These are phyloP conservation scores for Hanseniaspora singularis DNA, from an alignment of 805 yeast species.

Conservation along the genomic window DNA sequence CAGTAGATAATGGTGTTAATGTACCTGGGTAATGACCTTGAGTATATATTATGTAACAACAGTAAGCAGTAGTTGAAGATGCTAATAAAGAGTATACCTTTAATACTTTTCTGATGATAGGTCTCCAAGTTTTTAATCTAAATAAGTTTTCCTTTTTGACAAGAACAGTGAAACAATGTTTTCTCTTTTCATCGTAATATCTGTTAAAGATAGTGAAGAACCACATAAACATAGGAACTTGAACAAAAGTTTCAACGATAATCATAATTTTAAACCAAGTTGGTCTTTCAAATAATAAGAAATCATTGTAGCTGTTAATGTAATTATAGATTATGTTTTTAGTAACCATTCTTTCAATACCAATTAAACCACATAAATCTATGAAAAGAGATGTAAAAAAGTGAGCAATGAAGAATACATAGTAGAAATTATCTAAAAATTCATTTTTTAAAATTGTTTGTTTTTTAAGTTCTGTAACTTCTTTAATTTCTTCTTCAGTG, in stretches of 20 bases:
- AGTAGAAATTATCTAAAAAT: conserved; percentile 35
- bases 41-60: conserved; percentile 41
- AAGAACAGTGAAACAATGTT: conserved; percentile 13
- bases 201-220: conserved; percentile 19
- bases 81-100: conserved; percentile 75
- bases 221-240: conserved; percentile 62
- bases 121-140: conserved; percentile 8
- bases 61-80: conserved; percentile 60
- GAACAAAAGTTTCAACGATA: conserved; percentile 57
- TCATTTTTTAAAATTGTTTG: conserved; percentile 12
- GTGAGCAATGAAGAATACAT: conserved; percentile 48
- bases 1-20: conserved; percentile 16
- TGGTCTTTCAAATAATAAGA: conserved; percentile 47
- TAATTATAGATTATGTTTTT: conserved; percentile 45
- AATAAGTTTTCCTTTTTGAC: conserved; percentile 14
- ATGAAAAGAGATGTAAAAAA: conserved; percentile 63
- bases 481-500: conserved; percentile 10
- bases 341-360: conserved; percentile 40
- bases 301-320: conserved; percentile 54
- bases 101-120: conserved; percentile 28
- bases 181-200: conserved; percentile 11
- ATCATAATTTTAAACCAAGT: conserved; percentile 68
- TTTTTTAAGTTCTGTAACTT: conserved; percentile 2
- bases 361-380: conserved; percentile 63
- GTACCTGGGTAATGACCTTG: conserved; percentile 24